phyloP scores from a whole-genome alignment of 2,329 filamentous ascomycete species.

The Colletotrichum sp. region DNA sequence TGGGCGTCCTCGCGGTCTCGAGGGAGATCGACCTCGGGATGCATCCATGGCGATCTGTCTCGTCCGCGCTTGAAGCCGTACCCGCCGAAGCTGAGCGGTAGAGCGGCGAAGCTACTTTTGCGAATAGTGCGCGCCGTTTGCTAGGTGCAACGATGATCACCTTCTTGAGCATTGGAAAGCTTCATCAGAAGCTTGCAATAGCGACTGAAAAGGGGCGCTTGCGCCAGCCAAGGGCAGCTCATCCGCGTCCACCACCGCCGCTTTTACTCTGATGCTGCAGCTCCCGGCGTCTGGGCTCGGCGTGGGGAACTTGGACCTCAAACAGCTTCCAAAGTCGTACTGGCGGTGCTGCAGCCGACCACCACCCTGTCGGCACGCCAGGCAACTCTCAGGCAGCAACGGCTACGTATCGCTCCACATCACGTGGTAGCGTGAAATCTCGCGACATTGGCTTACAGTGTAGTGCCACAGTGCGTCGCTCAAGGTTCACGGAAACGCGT shows the following conservation, averaged over 20 bases:
- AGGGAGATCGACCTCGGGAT: conserved; percentile 3
- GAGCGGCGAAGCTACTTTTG: background rate
- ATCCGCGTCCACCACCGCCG: background rate
- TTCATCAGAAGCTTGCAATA: background rate
- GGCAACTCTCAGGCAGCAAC: conserved; percentile 17
- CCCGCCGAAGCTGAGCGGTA: background rate
- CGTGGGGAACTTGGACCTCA: background rate
- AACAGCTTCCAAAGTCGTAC: background rate
- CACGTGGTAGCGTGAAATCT: conserved; percentile 51
- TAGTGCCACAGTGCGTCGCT: conserved; percentile 26
- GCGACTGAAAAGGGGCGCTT: background rate
- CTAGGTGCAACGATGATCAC: background rate
- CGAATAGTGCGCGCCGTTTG: background rate
- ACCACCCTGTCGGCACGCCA: background rate
- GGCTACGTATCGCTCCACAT: conserved; percentile 20
- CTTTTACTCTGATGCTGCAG: background rate
- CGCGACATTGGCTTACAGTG: conserved; percentile 32
- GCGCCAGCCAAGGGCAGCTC: background rate
- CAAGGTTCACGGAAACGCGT: conserved; percentile 42
- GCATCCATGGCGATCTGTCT: background rate
- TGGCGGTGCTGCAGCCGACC: background rate
- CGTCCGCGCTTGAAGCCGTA: background rate
- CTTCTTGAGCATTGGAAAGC: background rate
- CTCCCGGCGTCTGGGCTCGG: background rate
- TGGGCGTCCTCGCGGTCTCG: background rate